Evolutionary conservation across 2,329 filamentous ascomycete genomes (phyloP).

Genomic region (Pestalotiopsis sp.): DNA sequence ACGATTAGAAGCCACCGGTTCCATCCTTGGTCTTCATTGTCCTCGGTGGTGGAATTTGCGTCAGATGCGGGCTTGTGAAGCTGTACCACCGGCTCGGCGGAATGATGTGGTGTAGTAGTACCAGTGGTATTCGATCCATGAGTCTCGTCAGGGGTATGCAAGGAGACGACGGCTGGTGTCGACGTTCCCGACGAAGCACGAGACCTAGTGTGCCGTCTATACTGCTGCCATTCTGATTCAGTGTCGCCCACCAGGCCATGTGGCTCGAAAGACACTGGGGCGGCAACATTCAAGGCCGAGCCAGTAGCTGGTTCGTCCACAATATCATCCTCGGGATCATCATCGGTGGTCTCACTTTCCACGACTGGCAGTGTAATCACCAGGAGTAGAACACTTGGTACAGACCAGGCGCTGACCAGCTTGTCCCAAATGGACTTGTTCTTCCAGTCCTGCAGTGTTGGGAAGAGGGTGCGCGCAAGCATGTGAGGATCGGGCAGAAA

Average conservation of each 20-base stretch:
- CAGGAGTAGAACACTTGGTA: constrained; percentile 88
- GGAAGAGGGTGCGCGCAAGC: constrained; percentile 77
- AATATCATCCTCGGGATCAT: constrained; percentile 40
- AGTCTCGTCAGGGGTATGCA: constrained; percentile 14
- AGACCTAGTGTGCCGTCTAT: constrained; percentile 50
- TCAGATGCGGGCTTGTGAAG: constrained; percentile 25
- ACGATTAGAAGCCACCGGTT: constrained; percentile 87
- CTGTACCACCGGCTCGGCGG: constrained; percentile 17
- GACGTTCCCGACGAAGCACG: constrained; percentile 23
- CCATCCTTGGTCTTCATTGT: constrained; percentile 64
- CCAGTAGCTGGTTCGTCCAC: constrained; percentile 32
- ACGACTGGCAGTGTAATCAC: constrained; percentile 91
- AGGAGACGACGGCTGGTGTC: constrained; percentile 15
- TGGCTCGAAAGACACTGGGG: constrained; percentile 38
- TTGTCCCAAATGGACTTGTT: constrained; percentile 87
- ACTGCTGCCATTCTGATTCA: constrained; percentile 63
- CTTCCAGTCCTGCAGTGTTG: constrained; percentile 80
- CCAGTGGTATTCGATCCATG: background rate
- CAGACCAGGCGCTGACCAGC: constrained; percentile 77
- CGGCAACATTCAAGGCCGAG: constrained; percentile 32
- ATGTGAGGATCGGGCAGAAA: constrained; percentile 73
- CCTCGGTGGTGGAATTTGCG: constrained; percentile 22
- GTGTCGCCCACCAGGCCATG: constrained; percentile 32
- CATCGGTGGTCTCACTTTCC: constrained; percentile 66
- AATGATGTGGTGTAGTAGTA: background rate